Conservation (phyloP, 2,329 filamentous ascomycete species). For the Pseudogymnoascus sp. region DNA sequence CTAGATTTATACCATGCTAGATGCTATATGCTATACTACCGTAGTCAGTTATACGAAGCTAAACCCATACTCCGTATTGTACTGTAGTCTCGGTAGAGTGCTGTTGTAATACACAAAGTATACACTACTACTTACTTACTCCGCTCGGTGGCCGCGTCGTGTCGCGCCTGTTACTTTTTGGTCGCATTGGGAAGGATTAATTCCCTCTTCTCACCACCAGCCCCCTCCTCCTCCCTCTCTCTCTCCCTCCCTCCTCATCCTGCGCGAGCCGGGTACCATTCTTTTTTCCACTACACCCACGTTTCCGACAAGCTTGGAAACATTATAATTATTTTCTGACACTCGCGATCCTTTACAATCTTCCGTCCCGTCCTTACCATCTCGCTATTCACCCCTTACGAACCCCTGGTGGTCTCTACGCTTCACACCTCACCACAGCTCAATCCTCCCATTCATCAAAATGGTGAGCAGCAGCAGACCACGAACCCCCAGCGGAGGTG, state of each 20-base stretch:
- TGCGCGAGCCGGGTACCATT: neutral
- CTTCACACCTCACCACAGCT: slow-evolving; percentile 11
- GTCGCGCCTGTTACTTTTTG: slow-evolving; percentile 1
- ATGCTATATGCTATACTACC: neutral
- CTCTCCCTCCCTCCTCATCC: neutral
- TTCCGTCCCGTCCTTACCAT: neutral
- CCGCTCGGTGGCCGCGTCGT: neutral
- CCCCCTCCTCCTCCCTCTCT: neutral
- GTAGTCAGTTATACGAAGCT: neutral
- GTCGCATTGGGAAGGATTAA: slow-evolving; percentile 8
- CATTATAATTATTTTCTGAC: neutral
- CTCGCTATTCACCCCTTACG: neutral
- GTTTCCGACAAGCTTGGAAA: neutral
- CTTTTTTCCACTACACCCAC: neutral
- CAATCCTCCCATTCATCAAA: slow-evolving; percentile 20
- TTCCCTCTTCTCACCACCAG: slow-evolving; percentile 5
- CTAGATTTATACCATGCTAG: neutral
- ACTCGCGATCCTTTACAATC: neutral
- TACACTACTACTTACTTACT: too few species aligned
- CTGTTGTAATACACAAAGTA: too few species aligned
- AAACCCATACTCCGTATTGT: neutral
- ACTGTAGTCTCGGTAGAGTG: too few species aligned
- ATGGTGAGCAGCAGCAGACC: slow-evolving; percentile 31
- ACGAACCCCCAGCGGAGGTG: slow-evolving; percentile 29
- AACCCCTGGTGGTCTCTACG: neutral